Conservation (phyloP, 2,329 filamentous ascomycete species). For the Paracamarosporium sp. region DNA sequence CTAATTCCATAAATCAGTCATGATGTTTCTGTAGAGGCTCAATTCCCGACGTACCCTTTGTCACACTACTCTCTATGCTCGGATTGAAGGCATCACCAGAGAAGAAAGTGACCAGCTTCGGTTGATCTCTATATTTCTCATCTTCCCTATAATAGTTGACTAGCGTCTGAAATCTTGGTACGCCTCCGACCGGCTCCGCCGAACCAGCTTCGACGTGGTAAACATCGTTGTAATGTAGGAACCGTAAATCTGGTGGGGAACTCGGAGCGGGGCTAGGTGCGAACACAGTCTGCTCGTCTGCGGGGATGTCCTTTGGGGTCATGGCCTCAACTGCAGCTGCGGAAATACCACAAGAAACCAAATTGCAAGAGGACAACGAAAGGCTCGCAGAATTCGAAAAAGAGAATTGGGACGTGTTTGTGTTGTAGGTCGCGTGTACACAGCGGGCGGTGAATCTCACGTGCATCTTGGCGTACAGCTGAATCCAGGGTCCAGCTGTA, state of each 20-base stretch:
- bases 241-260: constrained; percentile 72
- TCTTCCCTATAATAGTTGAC: constrained; percentile 75
- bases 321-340: constrained; percentile 21
- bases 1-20: constrained; percentile 43
- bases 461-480: constrained; percentile 14
- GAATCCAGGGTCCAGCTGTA: constrained; percentile 37
- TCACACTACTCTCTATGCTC: constrained; percentile 85
- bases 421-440: neutral
- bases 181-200: constrained; percentile 82
- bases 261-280: constrained; percentile 51
- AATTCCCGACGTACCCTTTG: constrained; percentile 67
- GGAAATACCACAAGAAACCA: neutral
- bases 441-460: constrained; percentile 7
- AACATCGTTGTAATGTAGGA: constrained; percentile 92
- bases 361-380: neutral
- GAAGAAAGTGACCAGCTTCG: constrained; percentile 78
- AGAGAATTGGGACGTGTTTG: neutral
- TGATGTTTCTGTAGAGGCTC: neutral
- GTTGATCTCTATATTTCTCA: constrained; percentile 66
- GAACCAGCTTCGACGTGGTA: constrained; percentile 83
- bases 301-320: constrained; percentile 33
- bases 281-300: constrained; percentile 48
- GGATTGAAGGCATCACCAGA: constrained; percentile 94
- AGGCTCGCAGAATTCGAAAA: too few species aligned
- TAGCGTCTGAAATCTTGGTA: constrained; percentile 79